Evolutionary conservation across 2,329 filamentous ascomycete genomes (phyloP).

Genomic region (Albophoma yamanashiensis): DNA sequence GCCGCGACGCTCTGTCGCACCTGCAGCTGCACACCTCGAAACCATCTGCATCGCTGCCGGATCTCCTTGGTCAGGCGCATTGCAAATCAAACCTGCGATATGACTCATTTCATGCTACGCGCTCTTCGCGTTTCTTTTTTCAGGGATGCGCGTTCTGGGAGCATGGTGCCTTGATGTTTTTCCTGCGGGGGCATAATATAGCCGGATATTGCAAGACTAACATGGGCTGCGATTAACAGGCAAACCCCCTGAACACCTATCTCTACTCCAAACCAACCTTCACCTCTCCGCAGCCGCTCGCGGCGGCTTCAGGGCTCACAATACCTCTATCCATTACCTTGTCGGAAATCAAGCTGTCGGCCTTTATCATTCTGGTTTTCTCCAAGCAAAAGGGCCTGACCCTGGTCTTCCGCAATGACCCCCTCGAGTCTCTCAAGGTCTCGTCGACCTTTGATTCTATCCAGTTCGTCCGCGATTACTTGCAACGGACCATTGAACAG

Average conservation of each 20-base stretch:
- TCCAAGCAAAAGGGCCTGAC: constrained; percentile 96
- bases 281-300: constrained; percentile 84
- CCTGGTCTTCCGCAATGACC: constrained; percentile 95
- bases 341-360: constrained; percentile 89
- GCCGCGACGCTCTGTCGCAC: neutral
- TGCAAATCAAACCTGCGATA: neutral
- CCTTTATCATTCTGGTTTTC: constrained; percentile 96
- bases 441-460: constrained; percentile 99
- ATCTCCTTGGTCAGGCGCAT: neutral
- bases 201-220: constrained; percentile 28
- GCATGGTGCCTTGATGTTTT: neutral
- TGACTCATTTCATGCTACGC: constrained; percentile 1
- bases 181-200: neutral
- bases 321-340: constrained; percentile 97
- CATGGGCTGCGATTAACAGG: constrained; percentile 41
- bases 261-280: constrained; percentile 84
- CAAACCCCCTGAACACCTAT: constrained; percentile 94
- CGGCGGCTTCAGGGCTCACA: constrained; percentile 82
- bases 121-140: neutral
- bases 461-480: constrained; percentile 92
- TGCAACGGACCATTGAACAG: constrained; percentile 91
- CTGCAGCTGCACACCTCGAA: neutral
- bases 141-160: neutral
- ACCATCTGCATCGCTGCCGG: neutral
- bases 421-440: constrained; percentile 93